A percentile compares a stretch with the other conserved stretches of the same genome.
phyloP scores from a whole-genome alignment of 176 grass and related monocot genomes.

The Triticum monococcum region DNA sequence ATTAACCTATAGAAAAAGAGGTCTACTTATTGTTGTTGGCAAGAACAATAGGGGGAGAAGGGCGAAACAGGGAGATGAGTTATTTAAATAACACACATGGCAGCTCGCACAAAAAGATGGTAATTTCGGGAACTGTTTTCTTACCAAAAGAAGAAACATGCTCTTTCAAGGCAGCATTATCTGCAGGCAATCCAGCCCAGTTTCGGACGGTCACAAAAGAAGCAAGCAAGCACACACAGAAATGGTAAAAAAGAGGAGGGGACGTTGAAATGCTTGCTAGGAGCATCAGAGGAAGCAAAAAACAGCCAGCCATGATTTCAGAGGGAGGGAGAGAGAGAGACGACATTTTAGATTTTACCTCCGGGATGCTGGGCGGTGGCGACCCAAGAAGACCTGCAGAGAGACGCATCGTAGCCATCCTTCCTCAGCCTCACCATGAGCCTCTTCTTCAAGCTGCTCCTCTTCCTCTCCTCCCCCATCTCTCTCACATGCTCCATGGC shows the following conservation, averaged over 20 bases:
- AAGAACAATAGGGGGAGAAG: background rate
- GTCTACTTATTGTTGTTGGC: background rate
- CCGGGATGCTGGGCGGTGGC: slow-evolving; percentile 54
- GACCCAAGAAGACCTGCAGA: slow-evolving; percentile 67
- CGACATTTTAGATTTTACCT: slow-evolving; percentile 36
- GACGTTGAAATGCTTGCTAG: background rate
- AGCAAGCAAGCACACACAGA: slow-evolving; percentile 19
- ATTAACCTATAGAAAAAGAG: background rate
- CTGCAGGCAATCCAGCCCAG: slow-evolving; percentile 3
- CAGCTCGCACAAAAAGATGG: slow-evolving; percentile 6
- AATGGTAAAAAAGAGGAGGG: slow-evolving; percentile 22
- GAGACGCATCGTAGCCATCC: slow-evolving; percentile 65
- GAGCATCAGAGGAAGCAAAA: background rate
- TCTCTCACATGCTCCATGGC: slow-evolving; percentile 46
- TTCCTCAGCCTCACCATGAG: slow-evolving; percentile 65
- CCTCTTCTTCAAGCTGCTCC: slow-evolving; percentile 52
- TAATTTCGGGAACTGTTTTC: slow-evolving; percentile 28
- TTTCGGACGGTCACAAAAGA: slow-evolving; percentile 3
- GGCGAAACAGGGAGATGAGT: background rate
- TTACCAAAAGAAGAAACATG: slow-evolving; percentile 46
- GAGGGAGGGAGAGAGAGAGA: background rate
- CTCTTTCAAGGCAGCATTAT: slow-evolving; percentile 17
- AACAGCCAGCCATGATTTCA: background rate
- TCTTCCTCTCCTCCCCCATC: slow-evolving; percentile 45
- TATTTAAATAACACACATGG: slow-evolving; percentile 12